Evolutionary conservation across 164 flowering plant species (phyloP), one percentile per base, ranked within the genome.

Genomic region (Paratinospora sagittata): DNA sequence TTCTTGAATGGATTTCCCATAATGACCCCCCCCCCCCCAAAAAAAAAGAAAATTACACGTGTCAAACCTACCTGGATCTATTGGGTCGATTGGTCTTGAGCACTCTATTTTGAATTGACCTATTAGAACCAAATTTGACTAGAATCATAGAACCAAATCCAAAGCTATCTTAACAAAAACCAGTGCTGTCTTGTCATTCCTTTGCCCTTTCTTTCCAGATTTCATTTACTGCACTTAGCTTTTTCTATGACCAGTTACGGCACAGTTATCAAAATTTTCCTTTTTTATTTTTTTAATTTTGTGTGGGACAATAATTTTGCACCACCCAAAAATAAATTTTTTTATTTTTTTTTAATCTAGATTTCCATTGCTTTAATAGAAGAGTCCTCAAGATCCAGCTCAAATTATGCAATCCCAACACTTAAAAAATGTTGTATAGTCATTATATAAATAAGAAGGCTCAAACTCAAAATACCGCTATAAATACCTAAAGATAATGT

Each of bases 131-230:
- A 49, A 49, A 49, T 7, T 49, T 17, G n/a, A 49, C 57, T 14
- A 49, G 57, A 49, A 49, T 10, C 21, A 16, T 16, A 19, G 58
- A 52, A 52, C 21, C 58, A 52, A 52, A 52, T 52, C 21, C n/a
- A 52, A 3, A 6, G n/a, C 58, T 16, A 52, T 52, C 58, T 52
- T 52, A 52, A 19, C 58, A 52, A 13, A 16, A 52, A 52, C 58
- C 58, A 52, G 58, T 52, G 58, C 58, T 52, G 58, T 52, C 58
- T 17, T 52, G 19, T 52, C 58, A 52, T 52, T n/a, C 58, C 57
- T 52, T 52, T 17, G 5, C n/a, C 58, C 58, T 52, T 52, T 52
- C n/a, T 16, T 49, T 21, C n/a, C 58, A 16, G 6, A 19, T 19
- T 17, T 52, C 1, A 52, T 52, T 17, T 52, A 52, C 58, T 16